phyloP scores from a whole-genome alignment of 306 rosid species.

The Sechiopsis laciniata region DNA sequence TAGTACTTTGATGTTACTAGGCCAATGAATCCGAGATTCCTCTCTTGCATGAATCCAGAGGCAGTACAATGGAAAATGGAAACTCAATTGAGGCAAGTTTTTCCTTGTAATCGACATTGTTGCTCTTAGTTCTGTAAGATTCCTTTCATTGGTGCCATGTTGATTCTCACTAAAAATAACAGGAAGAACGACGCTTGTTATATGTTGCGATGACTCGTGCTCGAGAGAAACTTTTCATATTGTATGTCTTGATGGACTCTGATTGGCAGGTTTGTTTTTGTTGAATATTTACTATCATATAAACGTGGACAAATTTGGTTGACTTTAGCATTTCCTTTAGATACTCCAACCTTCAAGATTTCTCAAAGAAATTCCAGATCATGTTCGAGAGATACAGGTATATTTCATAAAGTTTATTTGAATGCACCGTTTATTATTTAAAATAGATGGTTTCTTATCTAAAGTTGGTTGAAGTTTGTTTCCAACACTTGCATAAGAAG shows the following conservation, averaged over 20 bases:
- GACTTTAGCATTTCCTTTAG: slow-evolving; percentile 35
- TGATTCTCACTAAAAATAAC: slow-evolving; percentile 25
- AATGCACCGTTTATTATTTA: background rate
- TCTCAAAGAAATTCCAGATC: slow-evolving; percentile 78
- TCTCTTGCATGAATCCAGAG: slow-evolving; percentile 63
- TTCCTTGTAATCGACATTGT: slow-evolving; percentile 18
- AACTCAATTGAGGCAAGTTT: slow-evolving; percentile 62
- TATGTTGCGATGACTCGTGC: slow-evolving; percentile 99
- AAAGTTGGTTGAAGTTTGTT: background rate
- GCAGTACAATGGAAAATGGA: slow-evolving; percentile 52
- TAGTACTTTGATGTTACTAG: slow-evolving; percentile 29
- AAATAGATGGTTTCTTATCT: background rate
- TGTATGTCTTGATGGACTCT: slow-evolving; percentile 63
- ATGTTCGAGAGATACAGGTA: slow-evolving; percentile 80
- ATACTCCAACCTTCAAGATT: slow-evolving; percentile 91
- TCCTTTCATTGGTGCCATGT: background rate
- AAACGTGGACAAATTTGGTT: background rate
- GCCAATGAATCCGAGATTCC: slow-evolving; percentile 94
- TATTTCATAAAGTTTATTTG: slow-evolving; percentile 8
- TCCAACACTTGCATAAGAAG: background rate
- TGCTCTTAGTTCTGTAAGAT: slow-evolving; percentile 10
- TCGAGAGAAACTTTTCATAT: slow-evolving; percentile 59
- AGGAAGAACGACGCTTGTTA: slow-evolving; percentile 91
- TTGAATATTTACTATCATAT: background rate
- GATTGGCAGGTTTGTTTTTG: slow-evolving; percentile 68